Evolutionary conservation across 2,329 filamentous ascomycete genomes (phyloP), one percentile per base, ranked within the genome.

Genomic region (Alternaria angustiovoidea): DNA sequence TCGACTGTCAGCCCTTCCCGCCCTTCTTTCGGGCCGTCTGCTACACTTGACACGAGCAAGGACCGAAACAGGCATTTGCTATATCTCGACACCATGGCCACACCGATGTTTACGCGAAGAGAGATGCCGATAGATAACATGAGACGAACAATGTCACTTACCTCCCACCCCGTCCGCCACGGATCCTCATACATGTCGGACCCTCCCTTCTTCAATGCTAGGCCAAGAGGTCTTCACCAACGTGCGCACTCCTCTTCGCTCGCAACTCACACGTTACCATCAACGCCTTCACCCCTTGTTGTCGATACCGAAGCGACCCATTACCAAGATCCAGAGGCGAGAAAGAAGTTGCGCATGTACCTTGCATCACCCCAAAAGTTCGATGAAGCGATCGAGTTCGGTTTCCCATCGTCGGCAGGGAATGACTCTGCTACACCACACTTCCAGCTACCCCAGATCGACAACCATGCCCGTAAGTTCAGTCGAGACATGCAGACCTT

Each of bases 351-450:
- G 20, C 89, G 93, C 12, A 88, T 92, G 7, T 97, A 94, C 71
- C 86, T 97, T 20, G 91, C 92, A 7, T 96, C 93, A 1, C 91
- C 94, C 1, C 92, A 96, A 68, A 97, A 96, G 75, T 98, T 98
- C 69, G 94, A 98, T 75, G 94, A 98, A 79, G 93, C 92, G 1
- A 87, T 98, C 53, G 92, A 96, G 75, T 97, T 96, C 78, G 94
- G 94, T 0, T 98, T 97, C 70, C 93, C 93, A 0, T 88, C 89
- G 0, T 82, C 68, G 24, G 46, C 72, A 34, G 62, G 62, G 11
- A 54, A 70, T 53, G 69, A 73, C 52, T 56, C 59, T 26, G 51
- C 60, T 41, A 53, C 60, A 7, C 68, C 70, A 16, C 69, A 70
- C 46, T 77, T 71, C 52, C 65, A 74, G 41, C 68, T 76, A 16